Percentiles rank a stretch among this genome's conserved stretches.
phyloP scores from a whole-genome alignment of 2,329 filamentous ascomycete genomes.

The Bertia moriformis region DNA sequence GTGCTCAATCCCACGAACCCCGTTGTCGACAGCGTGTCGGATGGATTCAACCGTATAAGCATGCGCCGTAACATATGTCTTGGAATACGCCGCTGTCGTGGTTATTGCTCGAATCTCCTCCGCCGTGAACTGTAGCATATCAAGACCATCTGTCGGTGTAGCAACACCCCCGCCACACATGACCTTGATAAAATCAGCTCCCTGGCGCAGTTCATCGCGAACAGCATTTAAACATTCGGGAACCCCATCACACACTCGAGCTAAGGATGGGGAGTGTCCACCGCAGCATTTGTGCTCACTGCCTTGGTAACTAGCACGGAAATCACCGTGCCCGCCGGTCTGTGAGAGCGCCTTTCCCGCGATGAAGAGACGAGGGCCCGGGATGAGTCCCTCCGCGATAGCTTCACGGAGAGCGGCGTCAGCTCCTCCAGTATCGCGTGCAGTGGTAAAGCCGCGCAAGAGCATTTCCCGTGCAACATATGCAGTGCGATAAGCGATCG shows the following conservation, averaged over 20 bases:
- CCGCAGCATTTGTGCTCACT: conserved; percentile 32
- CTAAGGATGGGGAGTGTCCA: conserved; percentile 19
- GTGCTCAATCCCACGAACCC: conserved; percentile 34
- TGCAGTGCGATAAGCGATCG: conserved; percentile 26
- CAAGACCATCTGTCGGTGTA: conserved; percentile 35
- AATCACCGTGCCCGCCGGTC: conserved; percentile 42
- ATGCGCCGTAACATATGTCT: conserved; percentile 40
- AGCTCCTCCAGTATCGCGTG: conserved; percentile 43
- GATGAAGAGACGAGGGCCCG: conserved; percentile 39
- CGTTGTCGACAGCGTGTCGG: conserved; percentile 36
- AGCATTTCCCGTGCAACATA: conserved; percentile 34
- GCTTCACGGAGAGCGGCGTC: conserved; percentile 37
- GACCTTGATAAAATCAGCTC: conserved; percentile 48
- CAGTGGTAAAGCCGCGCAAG: conserved; percentile 38
- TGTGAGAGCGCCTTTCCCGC: conserved; percentile 37
- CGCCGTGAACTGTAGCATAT: conserved; percentile 37
- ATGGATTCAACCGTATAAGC: conserved; percentile 40
- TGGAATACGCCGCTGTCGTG: conserved; percentile 28
- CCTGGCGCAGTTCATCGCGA: conserved; percentile 36
- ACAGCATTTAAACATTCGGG: conserved; percentile 34
- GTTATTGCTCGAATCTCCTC: conserved; percentile 39
- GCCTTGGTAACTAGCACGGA: conserved; percentile 25
- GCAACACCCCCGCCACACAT: conserved; percentile 43
- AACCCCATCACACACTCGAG: conserved; percentile 35
- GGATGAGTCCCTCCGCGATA: conserved; percentile 35